phyloP scores from a whole-genome alignment of 768 basidiomycete genomes.

The Tylopilus plumbeoviolaceoides region DNA sequence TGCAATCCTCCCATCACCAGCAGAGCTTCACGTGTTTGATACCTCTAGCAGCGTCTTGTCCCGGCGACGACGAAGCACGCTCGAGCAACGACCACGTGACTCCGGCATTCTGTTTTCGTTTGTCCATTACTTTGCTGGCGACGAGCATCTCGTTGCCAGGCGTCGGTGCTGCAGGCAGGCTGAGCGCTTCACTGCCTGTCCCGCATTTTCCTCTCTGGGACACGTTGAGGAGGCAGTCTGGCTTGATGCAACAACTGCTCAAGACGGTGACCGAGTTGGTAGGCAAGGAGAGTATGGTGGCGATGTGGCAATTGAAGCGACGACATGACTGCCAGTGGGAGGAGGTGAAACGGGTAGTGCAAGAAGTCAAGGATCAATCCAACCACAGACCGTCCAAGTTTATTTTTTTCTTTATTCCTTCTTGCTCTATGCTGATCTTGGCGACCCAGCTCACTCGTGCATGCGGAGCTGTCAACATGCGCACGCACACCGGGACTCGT shows the following conservation, averaged over 20 bases:
- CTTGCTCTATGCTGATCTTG: not conserved
- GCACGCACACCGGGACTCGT: slow-evolving; percentile 55
- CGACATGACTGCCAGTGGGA: slow-evolving; percentile 49
- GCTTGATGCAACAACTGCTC: slow-evolving; percentile 32
- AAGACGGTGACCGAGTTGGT: slow-evolving; percentile 34
- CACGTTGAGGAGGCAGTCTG: slow-evolving; percentile 24
- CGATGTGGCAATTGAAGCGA: slow-evolving; percentile 62
- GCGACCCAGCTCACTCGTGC: slow-evolving; percentile 48
- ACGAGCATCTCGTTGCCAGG: slow-evolving; percentile 64
- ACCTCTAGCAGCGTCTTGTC: slow-evolving; percentile 50
- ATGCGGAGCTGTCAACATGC: slow-evolving; percentile 79
- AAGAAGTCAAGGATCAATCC: slow-evolving; percentile 2
- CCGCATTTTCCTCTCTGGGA: slow-evolving; percentile 25
- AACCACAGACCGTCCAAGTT: slow-evolving; percentile 14
- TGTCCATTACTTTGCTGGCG: slow-evolving; percentile 32
- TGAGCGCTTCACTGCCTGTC: slow-evolving; percentile 27
- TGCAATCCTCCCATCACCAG: slow-evolving; percentile 30
- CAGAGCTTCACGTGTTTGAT: slow-evolving; percentile 62
- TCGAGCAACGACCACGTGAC: slow-evolving; percentile 37
- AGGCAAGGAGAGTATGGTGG: slow-evolving; percentile 42
- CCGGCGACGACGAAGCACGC: slow-evolving; percentile 48
- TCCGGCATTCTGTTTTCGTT: slow-evolving; percentile 21
- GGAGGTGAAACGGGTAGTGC: slow-evolving; percentile 40
- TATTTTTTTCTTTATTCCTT: not conserved
- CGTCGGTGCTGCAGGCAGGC: slow-evolving; percentile 40